Evolutionary conservation across 1,284 basidiomycete species (phyloP).

Genomic region (Rhodofomes roseus): DNA sequence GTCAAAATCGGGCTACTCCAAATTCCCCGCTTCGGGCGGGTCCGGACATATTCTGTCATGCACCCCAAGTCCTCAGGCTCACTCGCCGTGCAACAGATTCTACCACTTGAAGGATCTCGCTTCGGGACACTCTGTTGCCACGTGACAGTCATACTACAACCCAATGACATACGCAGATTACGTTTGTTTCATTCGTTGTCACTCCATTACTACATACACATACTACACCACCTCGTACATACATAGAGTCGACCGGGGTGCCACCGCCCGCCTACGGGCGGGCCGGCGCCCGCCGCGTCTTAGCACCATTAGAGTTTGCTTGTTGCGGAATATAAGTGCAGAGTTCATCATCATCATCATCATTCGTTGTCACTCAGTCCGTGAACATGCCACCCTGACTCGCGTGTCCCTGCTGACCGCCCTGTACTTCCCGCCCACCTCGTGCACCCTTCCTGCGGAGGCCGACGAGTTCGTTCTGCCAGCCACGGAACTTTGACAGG

Average conservation of each 20-base stretch:
- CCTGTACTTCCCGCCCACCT: background rate
- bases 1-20: background rate
- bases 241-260: too few relatives aligned
- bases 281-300: too few relatives aligned
- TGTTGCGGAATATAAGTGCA: too few relatives aligned
- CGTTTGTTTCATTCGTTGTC: background rate
- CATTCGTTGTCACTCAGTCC: background rate
- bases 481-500: slow-evolving; percentile 21
- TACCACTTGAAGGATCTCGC: too few relatives aligned
- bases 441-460: slow-evolving; percentile 11
- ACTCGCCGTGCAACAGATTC: too few relatives aligned
- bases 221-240: background rate
- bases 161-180: too few relatives aligned
- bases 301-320: too few relatives aligned
- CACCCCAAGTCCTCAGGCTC: background rate
- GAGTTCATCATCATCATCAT: background rate
- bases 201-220: slow-evolving; percentile 2
- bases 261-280: too few relatives aligned
- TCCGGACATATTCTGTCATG: background rate
- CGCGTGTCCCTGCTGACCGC: background rate
- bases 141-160: too few relatives aligned
- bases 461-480: slow-evolving; percentile 19
- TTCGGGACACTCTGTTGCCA: too few relatives aligned
- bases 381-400: slow-evolving; percentile 4
- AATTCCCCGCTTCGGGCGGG: too few relatives aligned